These are phyloP conservation scores for Plasmopara halstedii DNA, from an alignment of 352 stramenopile species.

Conservation along the genomic window DNA sequence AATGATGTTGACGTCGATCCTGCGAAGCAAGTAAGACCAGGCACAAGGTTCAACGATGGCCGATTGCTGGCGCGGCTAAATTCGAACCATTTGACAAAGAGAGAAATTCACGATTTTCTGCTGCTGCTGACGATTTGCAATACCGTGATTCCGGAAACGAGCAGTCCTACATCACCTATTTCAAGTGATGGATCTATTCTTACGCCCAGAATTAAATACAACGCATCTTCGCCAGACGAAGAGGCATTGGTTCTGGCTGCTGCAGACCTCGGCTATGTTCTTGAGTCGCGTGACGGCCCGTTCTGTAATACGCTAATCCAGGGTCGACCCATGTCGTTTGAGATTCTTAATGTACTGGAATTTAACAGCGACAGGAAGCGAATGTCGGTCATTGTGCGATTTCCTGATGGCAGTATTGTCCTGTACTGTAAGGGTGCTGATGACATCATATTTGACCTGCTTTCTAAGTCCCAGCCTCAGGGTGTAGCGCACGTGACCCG, in stretches of 20 bases:
- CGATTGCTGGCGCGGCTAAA: slow-evolving; percentile 66
- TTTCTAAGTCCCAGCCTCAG: slow-evolving; percentile 60
- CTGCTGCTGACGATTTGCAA: slow-evolving; percentile 83
- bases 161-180: slow-evolving; percentile 16
- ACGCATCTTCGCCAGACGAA: slow-evolving; percentile 79
- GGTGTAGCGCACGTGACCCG: slow-evolving; percentile 72
- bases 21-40: slow-evolving; percentile 32
- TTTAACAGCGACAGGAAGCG: slow-evolving; percentile 98
- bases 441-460: slow-evolving; percentile 69
- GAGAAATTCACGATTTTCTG: slow-evolving; percentile 82
- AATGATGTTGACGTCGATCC: slow-evolving; percentile 76
- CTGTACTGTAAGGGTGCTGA: slow-evolving; percentile 84
- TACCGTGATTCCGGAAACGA: slow-evolving; percentile 76
- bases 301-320: slow-evolving; percentile 67
- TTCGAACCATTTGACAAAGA: slow-evolving; percentile 73
- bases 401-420: slow-evolving; percentile 57
- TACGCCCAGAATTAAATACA: slow-evolving; percentile 57
- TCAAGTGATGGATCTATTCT: slow-evolving; percentile 10
- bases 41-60: slow-evolving; percentile 75
- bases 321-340: slow-evolving; percentile 69
- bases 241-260: slow-evolving; percentile 72
- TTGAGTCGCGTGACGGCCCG: slow-evolving; percentile 52
- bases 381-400: slow-evolving; percentile 96
- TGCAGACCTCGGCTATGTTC: slow-evolving; percentile 64
- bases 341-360: slow-evolving; percentile 95